phyloP scores from a whole-genome alignment of 2,329 filamentous ascomycete species.

The Cladosporium sp. region DNA sequence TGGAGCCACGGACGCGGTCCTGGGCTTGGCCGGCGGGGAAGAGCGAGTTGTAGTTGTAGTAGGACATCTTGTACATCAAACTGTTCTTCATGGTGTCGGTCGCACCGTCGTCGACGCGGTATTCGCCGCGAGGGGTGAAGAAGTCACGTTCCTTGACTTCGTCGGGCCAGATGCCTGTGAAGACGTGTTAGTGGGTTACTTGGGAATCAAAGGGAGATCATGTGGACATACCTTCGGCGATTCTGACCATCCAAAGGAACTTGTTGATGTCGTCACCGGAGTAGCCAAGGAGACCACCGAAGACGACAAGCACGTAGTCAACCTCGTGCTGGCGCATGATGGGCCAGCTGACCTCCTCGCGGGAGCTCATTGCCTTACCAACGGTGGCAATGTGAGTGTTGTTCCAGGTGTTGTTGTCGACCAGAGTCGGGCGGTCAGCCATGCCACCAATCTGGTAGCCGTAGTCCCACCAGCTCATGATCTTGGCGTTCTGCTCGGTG shows the following conservation, averaged over 20 bases:
- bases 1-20: slow-evolving; percentile 79
- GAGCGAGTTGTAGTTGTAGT: slow-evolving; percentile 91
- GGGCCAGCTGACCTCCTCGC: slow-evolving; percentile 95
- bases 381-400: slow-evolving; percentile 99
- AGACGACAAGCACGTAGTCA: slow-evolving; percentile 96
- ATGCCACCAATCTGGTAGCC: slow-evolving; percentile 99
- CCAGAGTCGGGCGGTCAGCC: slow-evolving; percentile 92
- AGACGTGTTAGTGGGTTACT: slow-evolving; percentile 10
- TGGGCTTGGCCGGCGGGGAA: slow-evolving; percentile 88
- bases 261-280: slow-evolving; percentile 99
- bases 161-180: slow-evolving; percentile 80
- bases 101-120: slow-evolving; percentile 86
- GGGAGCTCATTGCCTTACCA: slow-evolving; percentile 96
- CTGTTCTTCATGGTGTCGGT: slow-evolving; percentile 98
- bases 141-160: slow-evolving; percentile 96
- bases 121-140: slow-evolving; percentile 91
- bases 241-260: slow-evolving; percentile 99
- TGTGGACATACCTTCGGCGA: slow-evolving; percentile 75
- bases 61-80: slow-evolving; percentile 99
- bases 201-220: neutral
- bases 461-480: slow-evolving; percentile 99
- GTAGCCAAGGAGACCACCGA: slow-evolving; percentile 92
- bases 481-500: slow-evolving; percentile 88
- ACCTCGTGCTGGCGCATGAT: slow-evolving; percentile 99
- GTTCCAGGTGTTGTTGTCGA: slow-evolving; percentile 99